Base-by-base conservation (phyloP, 176 grass and related monocot species). In the Aegilops sharonensis region DNA sequence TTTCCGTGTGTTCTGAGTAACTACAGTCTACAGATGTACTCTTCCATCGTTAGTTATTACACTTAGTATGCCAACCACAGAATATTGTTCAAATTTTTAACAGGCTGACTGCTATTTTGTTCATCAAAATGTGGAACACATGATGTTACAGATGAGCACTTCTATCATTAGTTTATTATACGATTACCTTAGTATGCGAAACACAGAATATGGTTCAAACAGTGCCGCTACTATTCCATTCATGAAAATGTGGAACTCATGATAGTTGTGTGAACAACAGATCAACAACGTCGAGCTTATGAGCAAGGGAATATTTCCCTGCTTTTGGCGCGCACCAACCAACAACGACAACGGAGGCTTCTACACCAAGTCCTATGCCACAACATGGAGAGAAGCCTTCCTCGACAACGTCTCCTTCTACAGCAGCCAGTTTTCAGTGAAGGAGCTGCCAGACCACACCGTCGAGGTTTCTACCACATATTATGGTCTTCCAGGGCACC, bases 311-410 rank as follows among this genome's bases (percentile, higher is more conserved):
- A 88, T 94, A 87, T 78, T 94, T 89, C 96, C 93, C 57, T 94
- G 96, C 78, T 92, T 98, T 48, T 98, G 94, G 90, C 89, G 96
- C 4, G 90, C 96, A 79, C 88, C 91, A 80, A 95, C 90, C n/a
- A 92, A 98, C 81, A 98, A 98, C 5, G 96, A 98, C 92, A 95
- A 95, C 25, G 93, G 93, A 47, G 93, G 90, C n/a, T 87, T 14
- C 81, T 25, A 8, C 83, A 23, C 84, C 64, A 89, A 91, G 78
- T 70, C 91, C 20, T 95, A 91, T 68, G 64, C 43, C 50, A 92
- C 79, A 59, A 92, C 54, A 85, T 95, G 96, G 93, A 92, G 91
- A 72, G 86, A 89, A 30, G 91, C 90, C 29, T 91, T 63, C 72
- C 77, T 98, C 5, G 87, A 94, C 50, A 91, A 85, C 24, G 60